Base-by-base conservation (phyloP, 805 yeast genomes). In the Hyphopichia homilentoma region DNA sequence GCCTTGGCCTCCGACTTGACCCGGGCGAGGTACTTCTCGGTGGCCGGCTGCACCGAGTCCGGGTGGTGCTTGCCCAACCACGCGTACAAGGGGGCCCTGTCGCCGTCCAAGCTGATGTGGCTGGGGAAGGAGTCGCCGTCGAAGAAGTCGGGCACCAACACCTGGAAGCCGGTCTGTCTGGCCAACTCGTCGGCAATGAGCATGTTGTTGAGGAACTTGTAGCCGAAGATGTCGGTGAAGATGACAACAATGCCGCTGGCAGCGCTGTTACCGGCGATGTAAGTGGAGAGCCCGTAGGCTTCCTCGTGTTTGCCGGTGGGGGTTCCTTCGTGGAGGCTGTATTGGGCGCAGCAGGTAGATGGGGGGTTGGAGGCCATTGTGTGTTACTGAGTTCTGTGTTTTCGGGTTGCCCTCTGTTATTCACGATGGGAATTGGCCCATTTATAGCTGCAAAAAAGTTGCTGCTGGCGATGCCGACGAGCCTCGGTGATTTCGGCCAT, bases 121-220 rank as follows among this genome's bases (percentile, higher is more conserved):
- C n/a, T n/a, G n/a, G n/a, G n/a, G n/a, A 38, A 19, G 21, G 68
- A 66, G 29, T 76, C 70, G 31, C 72, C 80, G 18, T 73, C 57
- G 44, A 85, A 69, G 38, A 84, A 67, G 56, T 87, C 96, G n/a
- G 95, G 95, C 21, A 81, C 59, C 29, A 81, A 64, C 1, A 82
- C 89, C 27, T 70, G 73, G 61, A 70, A 85, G 5, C 46, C 43
- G 16, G 86, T 85, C 6, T 54, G 54, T 30, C 57, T 57, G 28
- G 89, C 84, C 39, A 83, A 74, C 33, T 65, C 60, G 50, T 82
- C 88, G 11, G 88, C 90, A 39, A 77, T 53, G 45, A 88, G 65
- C 45, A 70, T 58, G 22, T 59, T 59, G 56, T 88, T 87, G 52
- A 64, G 65, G 50, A 67, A 69, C 29, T 62, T 62, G 52, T 71